These are phyloP conservation scores for Mycena epipterygia DNA, from an alignment of 768 basidiomycete genomes.

Conservation along the genomic window DNA sequence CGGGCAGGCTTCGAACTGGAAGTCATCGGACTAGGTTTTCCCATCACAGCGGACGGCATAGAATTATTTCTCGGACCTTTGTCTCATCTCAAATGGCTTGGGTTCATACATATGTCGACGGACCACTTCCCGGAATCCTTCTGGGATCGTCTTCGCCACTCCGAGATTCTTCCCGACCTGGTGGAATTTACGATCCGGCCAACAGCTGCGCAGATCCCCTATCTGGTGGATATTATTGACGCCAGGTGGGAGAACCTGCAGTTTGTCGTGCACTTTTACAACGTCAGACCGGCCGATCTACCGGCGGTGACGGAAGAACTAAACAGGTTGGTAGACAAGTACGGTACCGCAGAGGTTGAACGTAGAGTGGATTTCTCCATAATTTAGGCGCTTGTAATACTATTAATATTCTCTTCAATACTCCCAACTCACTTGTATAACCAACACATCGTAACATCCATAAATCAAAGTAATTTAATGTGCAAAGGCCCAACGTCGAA, in stretches of 20 bases:
- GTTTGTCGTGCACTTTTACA: background rate
- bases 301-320: background rate
- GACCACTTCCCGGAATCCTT: background rate
- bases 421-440: too few species aligned
- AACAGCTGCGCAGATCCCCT: background rate
- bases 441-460: too few species aligned
- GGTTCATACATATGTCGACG: background rate
- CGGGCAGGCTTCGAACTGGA: background rate
- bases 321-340: background rate
- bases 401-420: too few species aligned
- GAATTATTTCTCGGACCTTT: background rate
- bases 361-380: too few species aligned
- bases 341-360: background rate
- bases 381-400: too few species aligned
- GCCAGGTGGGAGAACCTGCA: background rate
- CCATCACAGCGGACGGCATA: background rate
- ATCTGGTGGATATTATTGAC: background rate
- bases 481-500: too few species aligned
- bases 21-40: background rate
- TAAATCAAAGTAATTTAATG: too few species aligned
- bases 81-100: background rate
- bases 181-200: background rate
- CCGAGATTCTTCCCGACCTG: background rate
- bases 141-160: background rate
- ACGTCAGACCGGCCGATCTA: background rate